Percentiles rank a stretch among this genome's conserved stretches.
phyloP scores from a whole-genome alignment of 768 basidiomycete genomes.

The Podaxis pistillaris region DNA sequence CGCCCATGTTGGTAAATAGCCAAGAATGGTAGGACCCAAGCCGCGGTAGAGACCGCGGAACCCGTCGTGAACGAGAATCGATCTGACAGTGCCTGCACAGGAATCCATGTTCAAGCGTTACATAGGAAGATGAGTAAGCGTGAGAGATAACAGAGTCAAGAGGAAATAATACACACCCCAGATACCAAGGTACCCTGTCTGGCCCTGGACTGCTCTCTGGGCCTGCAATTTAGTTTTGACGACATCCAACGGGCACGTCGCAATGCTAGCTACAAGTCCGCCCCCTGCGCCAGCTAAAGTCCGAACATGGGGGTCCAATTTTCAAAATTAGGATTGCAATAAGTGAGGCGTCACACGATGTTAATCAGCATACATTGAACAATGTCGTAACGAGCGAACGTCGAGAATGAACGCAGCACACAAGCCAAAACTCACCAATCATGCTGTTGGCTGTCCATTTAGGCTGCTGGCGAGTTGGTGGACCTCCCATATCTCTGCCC shows the following conservation, averaged over 20 bases:
- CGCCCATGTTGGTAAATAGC: constrained; percentile 98
- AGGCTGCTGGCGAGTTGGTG: constrained; percentile 35
- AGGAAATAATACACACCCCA: constrained; percentile 46
- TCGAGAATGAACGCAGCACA: background rate
- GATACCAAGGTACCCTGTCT: constrained; percentile 75
- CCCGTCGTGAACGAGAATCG: constrained; percentile 61
- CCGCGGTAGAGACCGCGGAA: constrained; percentile 92
- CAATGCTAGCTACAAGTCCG: constrained; percentile 87
- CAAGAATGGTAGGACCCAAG: constrained; percentile 93
- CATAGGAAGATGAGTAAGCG: constrained; percentile 10
- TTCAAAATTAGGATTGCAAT: background rate
- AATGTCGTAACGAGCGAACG: background rate
- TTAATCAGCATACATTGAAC: background rate
- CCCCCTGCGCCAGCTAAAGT: constrained; percentile 87
- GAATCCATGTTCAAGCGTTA: background rate
- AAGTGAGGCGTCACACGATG: background rate
- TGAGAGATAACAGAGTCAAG: constrained; percentile 2
- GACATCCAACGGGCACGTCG: constrained; percentile 97
- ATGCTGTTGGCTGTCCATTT: constrained; percentile 80
- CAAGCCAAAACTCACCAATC: constrained; percentile 56
- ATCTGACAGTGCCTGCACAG: constrained; percentile 38
- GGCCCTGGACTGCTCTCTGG: constrained; percentile 70
- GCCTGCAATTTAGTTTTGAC: constrained; percentile 98
- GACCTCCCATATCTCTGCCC: constrained; percentile 63
- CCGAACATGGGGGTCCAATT: background rate